phyloP scores from a whole-genome alignment of 2,329 filamentous ascomycete genomes.

The Colletotrichum sp. region DNA sequence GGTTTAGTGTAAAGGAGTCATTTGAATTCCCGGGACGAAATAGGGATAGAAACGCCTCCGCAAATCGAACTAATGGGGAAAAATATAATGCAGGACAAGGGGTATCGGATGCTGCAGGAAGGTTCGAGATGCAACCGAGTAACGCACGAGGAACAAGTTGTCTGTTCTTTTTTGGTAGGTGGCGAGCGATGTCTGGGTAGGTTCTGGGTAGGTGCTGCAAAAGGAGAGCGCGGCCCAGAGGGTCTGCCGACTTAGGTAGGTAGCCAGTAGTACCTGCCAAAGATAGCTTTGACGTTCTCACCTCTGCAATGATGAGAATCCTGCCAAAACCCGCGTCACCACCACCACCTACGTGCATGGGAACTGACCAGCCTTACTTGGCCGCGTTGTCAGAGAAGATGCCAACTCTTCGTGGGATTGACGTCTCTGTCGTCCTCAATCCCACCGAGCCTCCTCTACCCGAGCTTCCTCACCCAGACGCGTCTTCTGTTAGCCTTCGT shows the following conservation, averaged over 20 bases:
- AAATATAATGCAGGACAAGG: neutral
- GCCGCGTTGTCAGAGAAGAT: constrained; percentile 33
- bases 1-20: neutral
- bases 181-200: neutral
- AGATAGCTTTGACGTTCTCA: neutral
- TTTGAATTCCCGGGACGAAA: neutral
- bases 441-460: constrained; percentile 43
- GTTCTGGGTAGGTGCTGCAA: neutral
- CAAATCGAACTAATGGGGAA: neutral
- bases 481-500: constrained; percentile 45
- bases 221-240: neutral
- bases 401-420: constrained; percentile 55
- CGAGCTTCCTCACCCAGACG: constrained; percentile 62
- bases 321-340: neutral
- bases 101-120: neutral
- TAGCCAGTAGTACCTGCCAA: neutral
- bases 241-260: neutral
- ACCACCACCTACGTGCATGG: neutral
- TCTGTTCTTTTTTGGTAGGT: neutral
- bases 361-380: neutral
- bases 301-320: neutral
- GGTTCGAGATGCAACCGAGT: neutral
- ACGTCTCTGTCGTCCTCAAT: constrained; percentile 47
- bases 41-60: neutral
- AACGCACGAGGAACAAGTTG: neutral